Evolutionary conservation across 306 rosid genomes (phyloP).

Genomic region (Cucurbita ficifolia): DNA sequence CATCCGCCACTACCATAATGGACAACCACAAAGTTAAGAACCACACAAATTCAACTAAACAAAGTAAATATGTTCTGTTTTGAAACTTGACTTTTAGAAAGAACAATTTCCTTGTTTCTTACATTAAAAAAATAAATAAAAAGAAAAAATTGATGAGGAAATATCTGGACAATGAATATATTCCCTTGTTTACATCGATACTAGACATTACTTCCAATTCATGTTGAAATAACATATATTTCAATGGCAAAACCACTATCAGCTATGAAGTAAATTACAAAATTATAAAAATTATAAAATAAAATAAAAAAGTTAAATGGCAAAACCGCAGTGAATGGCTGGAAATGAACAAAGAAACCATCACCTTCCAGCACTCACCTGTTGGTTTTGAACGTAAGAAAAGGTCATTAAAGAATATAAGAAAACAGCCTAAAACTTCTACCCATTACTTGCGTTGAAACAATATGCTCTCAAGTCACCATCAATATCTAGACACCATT

Average conservation of each 20-base stretch:
- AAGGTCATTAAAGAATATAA: background rate
- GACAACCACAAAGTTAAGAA: background rate
- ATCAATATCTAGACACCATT: background rate
- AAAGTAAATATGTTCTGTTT: background rate
- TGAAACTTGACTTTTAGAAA: background rate
- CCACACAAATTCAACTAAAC: background rate
- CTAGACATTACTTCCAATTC: background rate
- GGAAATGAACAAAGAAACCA: background rate
- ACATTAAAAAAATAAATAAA: background rate
- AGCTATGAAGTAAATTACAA: background rate
- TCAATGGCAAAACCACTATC: background rate
- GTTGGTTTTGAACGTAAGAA: background rate
- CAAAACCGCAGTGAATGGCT: background rate
- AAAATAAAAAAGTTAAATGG: background rate
- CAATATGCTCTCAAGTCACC: background rate
- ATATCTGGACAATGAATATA: background rate
- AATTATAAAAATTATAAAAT: too few species aligned
- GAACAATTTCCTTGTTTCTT: background rate
- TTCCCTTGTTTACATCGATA: background rate
- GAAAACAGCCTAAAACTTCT: background rate
- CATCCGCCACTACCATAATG: background rate
- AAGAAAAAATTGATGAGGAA: background rate
- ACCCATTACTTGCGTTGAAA: background rate
- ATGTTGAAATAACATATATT: background rate
- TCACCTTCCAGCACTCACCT: background rate